Evolutionary conservation across 495 filamentous ascomycete species (phyloP).

Genomic region (Penicilliopsis zonata): DNA sequence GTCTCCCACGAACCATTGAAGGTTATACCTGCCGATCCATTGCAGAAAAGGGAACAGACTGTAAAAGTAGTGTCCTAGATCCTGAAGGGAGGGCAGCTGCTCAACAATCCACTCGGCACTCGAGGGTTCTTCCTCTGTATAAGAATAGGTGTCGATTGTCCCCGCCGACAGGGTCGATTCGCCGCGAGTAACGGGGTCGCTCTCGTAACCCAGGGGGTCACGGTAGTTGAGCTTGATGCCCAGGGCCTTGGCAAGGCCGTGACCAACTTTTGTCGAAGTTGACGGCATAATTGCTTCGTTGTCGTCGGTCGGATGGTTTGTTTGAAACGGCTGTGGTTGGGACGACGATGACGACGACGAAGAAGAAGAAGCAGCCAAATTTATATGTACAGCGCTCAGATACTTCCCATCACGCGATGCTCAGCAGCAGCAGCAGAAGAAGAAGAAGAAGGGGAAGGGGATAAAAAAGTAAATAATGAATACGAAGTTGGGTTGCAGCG

Average conservation of each 20-base stretch:
- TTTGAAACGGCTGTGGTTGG: conserved; percentile 1
- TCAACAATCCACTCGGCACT: conserved; percentile 57
- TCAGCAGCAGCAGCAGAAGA: conserved; percentile 2
- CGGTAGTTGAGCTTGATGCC: conserved; percentile 72
- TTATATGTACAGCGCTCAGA: no score
- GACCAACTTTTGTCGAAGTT: conserved; percentile 48
- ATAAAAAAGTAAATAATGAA: background rate
- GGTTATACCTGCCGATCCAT: conserved; percentile 84
- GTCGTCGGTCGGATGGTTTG: background rate
- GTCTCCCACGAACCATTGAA: conserved; percentile 81
- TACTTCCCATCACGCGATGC: no score
- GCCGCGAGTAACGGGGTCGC: conserved; percentile 50
- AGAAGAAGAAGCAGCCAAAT: conserved; percentile 1
- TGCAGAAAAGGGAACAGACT: conserved; percentile 75
- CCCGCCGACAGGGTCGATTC: conserved; percentile 71
- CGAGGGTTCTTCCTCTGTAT: conserved; percentile 73
- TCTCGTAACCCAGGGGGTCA: conserved; percentile 35
- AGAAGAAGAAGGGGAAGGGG: background rate
- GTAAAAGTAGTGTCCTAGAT: conserved; percentile 45
- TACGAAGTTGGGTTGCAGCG: conserved; percentile 8
- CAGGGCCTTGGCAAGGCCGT: conserved; percentile 63
- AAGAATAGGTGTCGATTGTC: conserved; percentile 65
- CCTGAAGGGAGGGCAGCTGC: conserved; percentile 41
- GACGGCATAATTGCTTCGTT: conserved; percentile 1
- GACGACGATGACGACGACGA: conserved; percentile 1